Base-by-base conservation (phyloP, 805 yeast species). In the Ogataea thermomethanolica region DNA sequence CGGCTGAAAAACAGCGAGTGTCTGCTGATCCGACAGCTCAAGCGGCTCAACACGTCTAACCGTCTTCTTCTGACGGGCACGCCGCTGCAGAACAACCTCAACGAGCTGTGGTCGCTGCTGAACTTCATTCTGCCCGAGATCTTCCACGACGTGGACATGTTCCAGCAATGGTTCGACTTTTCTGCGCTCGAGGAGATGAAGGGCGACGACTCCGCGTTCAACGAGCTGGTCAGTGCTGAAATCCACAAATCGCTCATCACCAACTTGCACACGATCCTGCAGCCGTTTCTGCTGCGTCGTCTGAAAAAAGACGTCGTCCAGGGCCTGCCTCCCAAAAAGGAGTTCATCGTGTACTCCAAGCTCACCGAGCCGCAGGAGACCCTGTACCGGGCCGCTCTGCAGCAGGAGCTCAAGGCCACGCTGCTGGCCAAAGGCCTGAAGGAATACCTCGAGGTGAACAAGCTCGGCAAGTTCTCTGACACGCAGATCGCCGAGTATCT, bases 151-250 rank as follows among this genome's bases (percentile, higher is more conserved):
- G 73, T 90, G 45, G 91, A 82, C 37, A 71, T 89, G 30, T 91
- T 91, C 57, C 95, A 91, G 59, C 84, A 81, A 56, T 91, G 98
- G 97, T 93, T 91, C 64, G 95, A 93, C 60, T 85, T 85, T 52
- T 76, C 79, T 33, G 80, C 76, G 28, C 56, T 82, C 29, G 70
- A 74, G 6, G 64, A 66, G 14, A 46, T 70, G 35, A 62, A 65
- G 27, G 59, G 56, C 21, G 34, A 22, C 17, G 51, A 44, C 24
- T 35, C 49, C 14, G 76, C 71, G 37, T 68, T 72, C 20, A 72
- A 63, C 45, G 71, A 66, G 49, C 56, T 79, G 29, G 76, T 88
- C 28, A 78, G 78, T 38, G 66, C 71, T 15, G 78, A 76, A 49
- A 69, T 76, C 51, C 74, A 83, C 58, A 72, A 71, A 49, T 74